A percentile compares a stretch with the other conserved stretches of the same genome.
These are phyloP conservation scores for Petunia secreta DNA, from an alignment of 257 asterid genomes.

Conservation along the genomic window DNA sequence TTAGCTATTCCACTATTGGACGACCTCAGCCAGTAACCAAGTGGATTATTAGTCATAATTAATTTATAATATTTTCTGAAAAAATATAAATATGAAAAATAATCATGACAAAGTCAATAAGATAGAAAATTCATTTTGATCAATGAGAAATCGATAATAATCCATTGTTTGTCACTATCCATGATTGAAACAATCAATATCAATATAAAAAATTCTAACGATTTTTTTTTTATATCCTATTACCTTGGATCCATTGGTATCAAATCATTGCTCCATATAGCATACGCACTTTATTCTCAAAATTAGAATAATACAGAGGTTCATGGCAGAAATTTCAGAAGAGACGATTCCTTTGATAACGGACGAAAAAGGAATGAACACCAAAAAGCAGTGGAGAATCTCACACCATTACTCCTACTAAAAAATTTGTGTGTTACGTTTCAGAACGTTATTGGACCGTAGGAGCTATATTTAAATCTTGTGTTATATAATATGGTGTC, in stretches of 20 bases:
- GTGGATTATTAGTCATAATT: background rate
- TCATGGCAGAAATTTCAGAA: background rate
- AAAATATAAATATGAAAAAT: background rate
- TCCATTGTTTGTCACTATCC: background rate
- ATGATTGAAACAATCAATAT: background rate
- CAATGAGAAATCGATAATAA: background rate
- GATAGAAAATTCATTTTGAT: background rate
- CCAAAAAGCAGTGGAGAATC: background rate
- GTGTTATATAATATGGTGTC: background rate
- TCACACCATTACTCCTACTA: background rate
- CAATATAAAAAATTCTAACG: no score
- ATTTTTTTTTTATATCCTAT: background rate
- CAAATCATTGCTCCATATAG: background rate
- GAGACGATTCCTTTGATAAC: background rate
- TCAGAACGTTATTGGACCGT: constrained; percentile 24
- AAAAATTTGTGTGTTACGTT: background rate
- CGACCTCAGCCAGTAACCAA: no score
- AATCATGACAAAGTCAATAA: background rate
- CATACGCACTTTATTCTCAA: background rate
- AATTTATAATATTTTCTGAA: background rate
- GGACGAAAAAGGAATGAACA: background rate
- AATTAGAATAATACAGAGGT: background rate
- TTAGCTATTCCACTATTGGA: no score
- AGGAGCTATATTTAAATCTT: background rate
- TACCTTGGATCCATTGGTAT: background rate